phyloP scores from a whole-genome alignment of 495 filamentous ascomycete species.

The Aspergillus sparsus region DNA sequence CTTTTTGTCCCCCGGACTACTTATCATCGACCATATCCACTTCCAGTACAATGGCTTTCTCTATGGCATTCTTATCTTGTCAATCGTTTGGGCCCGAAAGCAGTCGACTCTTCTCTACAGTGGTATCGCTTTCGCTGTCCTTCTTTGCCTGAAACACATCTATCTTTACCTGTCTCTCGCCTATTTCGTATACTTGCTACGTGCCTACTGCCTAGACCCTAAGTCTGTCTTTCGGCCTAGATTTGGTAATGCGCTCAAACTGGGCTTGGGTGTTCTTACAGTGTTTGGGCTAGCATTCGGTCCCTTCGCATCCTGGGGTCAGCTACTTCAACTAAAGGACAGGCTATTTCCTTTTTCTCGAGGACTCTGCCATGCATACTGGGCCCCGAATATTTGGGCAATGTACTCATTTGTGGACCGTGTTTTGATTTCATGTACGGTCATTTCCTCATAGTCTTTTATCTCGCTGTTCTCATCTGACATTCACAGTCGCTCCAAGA shows the following conservation, averaged over 20 bases:
- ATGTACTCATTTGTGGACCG: constrained; percentile 92
- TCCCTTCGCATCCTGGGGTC: constrained; percentile 80
- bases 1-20: constrained; percentile 83
- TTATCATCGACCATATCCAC: constrained; percentile 98
- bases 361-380: constrained; percentile 95
- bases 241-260: constrained; percentile 76
- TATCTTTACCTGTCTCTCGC: constrained; percentile 96
- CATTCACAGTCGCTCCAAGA: constrained; percentile 68
- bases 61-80: constrained; percentile 85
- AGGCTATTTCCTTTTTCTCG: constrained; percentile 92
- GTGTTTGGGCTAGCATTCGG: constrained; percentile 87
- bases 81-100: constrained; percentile 77
- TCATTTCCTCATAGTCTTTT: not conserved
- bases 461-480: constrained; percentile 25
- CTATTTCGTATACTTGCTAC: constrained; percentile 89
- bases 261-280: constrained; percentile 68
- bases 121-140: constrained; percentile 76
- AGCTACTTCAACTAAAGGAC: constrained; percentile 82
- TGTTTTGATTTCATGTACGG: constrained; percentile 73
- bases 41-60: constrained; percentile 99
- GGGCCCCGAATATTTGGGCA: constrained; percentile 97
- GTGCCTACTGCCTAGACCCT: constrained; percentile 83
- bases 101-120: constrained; percentile 74
- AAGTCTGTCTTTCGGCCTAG: constrained; percentile 74
- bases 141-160: constrained; percentile 96